Evolutionary conservation across 2,329 filamentous ascomycete species (phyloP).

Genomic region (Juglanconis juglandina): DNA sequence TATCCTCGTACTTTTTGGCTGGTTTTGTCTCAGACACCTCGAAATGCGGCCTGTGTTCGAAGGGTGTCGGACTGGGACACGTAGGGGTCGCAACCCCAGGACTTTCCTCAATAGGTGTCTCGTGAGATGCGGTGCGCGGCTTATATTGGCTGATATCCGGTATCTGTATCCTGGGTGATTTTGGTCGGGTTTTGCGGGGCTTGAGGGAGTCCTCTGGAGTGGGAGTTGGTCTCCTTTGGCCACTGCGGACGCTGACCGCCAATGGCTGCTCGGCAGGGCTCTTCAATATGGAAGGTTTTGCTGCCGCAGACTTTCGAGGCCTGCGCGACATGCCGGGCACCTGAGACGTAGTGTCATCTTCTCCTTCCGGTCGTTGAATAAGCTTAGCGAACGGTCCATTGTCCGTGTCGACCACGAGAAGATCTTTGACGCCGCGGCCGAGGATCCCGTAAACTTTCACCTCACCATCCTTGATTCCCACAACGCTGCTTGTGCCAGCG

Average conservation of each 20-base stretch:
- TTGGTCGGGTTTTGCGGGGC: neutral
- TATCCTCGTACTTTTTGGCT: constrained; percentile 18
- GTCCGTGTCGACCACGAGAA: constrained; percentile 56
- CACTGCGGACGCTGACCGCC: neutral
- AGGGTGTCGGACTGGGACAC: constrained; percentile 32
- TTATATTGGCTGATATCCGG: constrained; percentile 1
- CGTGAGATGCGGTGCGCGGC: neutral
- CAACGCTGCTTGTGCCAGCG: constrained; percentile 60
- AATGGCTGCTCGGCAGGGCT: neutral
- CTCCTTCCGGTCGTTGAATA: constrained; percentile 28
- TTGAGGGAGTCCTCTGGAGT: neutral
- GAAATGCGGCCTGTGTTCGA: constrained; percentile 28
- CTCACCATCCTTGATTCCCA: constrained; percentile 54
- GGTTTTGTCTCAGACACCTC: constrained; percentile 12
- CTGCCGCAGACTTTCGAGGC: neutral
- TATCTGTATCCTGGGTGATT: constrained; percentile 7
- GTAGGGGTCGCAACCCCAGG: constrained; percentile 29
- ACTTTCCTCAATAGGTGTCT: neutral
- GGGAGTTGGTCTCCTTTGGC: neutral
- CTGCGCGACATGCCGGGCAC: neutral
- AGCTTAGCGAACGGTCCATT: constrained; percentile 32
- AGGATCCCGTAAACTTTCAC: constrained; percentile 59
- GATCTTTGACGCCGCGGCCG: constrained; percentile 57
- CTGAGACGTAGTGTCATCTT: neutral
- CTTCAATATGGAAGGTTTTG: neutral